Evolutionary conservation across 495 filamentous ascomycete genomes (phyloP).

Genomic region (Xylaria flabelliformis): DNA sequence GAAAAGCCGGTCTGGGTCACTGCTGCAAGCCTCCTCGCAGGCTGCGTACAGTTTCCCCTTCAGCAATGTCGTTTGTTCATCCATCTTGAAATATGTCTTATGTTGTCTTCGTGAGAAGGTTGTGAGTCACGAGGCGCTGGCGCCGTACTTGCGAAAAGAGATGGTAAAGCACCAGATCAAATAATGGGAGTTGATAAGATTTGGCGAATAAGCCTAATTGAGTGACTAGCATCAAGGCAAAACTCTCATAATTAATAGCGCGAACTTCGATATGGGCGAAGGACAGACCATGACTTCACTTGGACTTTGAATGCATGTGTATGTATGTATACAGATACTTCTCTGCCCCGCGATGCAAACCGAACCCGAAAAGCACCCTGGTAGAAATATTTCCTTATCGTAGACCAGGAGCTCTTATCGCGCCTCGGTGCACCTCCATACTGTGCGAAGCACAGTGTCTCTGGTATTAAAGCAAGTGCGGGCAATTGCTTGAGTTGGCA

Average conservation of each 20-base stretch:
- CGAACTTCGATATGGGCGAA: neutral
- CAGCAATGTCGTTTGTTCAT: conserved; percentile 33
- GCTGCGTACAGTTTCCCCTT: conserved; percentile 38
- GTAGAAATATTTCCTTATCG: conserved; percentile 31
- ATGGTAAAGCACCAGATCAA: conserved; percentile 22
- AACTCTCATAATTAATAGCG: neutral
- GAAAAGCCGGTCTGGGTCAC: conserved; percentile 61
- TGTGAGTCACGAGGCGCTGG: conserved; percentile 40
- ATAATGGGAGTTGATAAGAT: conserved; percentile 13
- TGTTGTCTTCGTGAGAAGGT: neutral
- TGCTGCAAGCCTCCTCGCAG: conserved; percentile 37
- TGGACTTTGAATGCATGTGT: neutral
- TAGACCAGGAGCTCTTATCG: conserved; percentile 23
- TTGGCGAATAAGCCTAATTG: conserved; percentile 17
- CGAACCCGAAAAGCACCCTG: neutral
- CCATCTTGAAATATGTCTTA: conserved; percentile 27
- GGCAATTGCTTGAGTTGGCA: neutral
- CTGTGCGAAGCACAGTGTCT: neutral
- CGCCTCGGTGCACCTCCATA: neutral
- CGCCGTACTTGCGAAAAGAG: conserved; percentile 45
- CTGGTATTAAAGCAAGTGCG: neutral
- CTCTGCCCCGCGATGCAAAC: conserved; percentile 28
- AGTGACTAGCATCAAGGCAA: neutral
- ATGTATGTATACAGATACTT: conserved; percentile 2
- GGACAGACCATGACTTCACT: neutral